These are phyloP conservation scores for Ensete glaucum DNA, from an alignment of 176 grass and related monocot genomes.

Conservation along the genomic window DNA sequence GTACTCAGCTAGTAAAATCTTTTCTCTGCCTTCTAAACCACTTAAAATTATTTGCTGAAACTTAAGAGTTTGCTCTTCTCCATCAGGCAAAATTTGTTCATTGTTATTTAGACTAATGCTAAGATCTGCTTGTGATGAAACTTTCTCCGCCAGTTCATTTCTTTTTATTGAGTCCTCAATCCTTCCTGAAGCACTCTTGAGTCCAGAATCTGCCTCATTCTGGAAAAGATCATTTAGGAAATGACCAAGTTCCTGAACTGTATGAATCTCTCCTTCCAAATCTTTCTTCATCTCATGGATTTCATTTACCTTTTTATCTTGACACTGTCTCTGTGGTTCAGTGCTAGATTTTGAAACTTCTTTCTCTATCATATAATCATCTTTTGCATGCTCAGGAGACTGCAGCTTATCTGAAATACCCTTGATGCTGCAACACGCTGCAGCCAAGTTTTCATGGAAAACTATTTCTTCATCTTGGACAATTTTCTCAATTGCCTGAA, in stretches of 20 bases:
- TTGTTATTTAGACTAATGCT: background rate
- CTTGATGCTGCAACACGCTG: constrained; percentile 39
- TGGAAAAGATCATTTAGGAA: background rate
- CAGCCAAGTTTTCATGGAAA: constrained; percentile 47
- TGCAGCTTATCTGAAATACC: constrained; percentile 54
- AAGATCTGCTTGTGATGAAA: background rate
- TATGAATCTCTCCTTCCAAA: background rate
- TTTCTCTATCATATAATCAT: constrained; percentile 8
- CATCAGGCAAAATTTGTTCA: background rate
- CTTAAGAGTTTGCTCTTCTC: constrained; percentile 12
- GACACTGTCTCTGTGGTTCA: background rate
- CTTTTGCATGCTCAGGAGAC: constrained; percentile 23
- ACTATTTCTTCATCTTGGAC: constrained; percentile 52
- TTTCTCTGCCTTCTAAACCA: constrained; percentile 44
- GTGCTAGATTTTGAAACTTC: background rate
- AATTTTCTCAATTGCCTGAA: constrained; percentile 2
- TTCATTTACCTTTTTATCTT: background rate
- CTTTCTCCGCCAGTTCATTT: background rate
- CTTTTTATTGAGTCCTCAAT: background rate
- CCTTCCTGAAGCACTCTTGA: background rate
- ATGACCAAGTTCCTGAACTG: background rate
- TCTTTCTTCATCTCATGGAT: background rate
- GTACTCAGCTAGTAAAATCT: constrained; percentile 44
- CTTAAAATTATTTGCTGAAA: constrained; percentile 31
- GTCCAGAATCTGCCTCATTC: background rate